These are phyloP conservation scores for Cladosporium sp. DNA, from an alignment of 2,329 filamentous ascomycete species.

Conservation along the genomic window DNA sequence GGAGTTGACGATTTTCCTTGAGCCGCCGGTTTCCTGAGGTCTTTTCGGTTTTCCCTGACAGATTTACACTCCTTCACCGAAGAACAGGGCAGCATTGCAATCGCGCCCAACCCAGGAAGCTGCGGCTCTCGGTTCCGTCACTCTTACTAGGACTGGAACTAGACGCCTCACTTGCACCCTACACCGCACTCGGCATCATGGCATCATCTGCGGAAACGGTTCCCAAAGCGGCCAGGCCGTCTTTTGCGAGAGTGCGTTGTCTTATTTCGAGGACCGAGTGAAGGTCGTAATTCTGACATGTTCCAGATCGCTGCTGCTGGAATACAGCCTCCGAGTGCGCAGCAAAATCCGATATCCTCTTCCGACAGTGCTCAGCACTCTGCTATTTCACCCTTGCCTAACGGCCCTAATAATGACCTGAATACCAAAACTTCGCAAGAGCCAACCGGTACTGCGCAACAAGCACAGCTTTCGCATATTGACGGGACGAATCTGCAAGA, in stretches of 20 bases:
- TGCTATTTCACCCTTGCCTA: slow-evolving; percentile 14
- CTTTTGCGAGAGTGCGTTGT: slow-evolving; percentile 32
- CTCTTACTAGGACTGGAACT: slow-evolving; percentile 14
- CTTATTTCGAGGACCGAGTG: neutral
- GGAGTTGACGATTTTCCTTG: slow-evolving; percentile 45
- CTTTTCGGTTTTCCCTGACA: slow-evolving; percentile 22
- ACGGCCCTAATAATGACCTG: slow-evolving; percentile 1
- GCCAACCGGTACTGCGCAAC: neutral
- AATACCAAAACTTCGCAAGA: neutral
- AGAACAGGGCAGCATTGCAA: slow-evolving; percentile 20
- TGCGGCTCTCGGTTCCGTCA: slow-evolving; percentile 28
- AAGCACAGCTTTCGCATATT: neutral
- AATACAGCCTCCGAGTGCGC: slow-evolving; percentile 23
- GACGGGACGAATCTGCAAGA: slow-evolving; percentile 1
- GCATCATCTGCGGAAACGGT: slow-evolving; percentile 24
- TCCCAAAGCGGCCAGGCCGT: slow-evolving; percentile 26
- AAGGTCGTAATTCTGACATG: neutral
- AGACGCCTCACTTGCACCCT: neutral
- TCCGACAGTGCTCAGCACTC: slow-evolving; percentile 10
- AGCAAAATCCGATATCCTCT: slow-evolving; percentile 17
- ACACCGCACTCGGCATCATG: slow-evolving; percentile 25
- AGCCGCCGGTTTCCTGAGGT: slow-evolving; percentile 40
- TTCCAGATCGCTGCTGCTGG: slow-evolving; percentile 28
- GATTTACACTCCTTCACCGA: slow-evolving; percentile 22
- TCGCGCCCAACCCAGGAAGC: slow-evolving; percentile 31